A percentile compares a stretch with the other conserved stretches of the same genome.
Evolutionary conservation across 352 stramenopile species (phyloP).

Genomic region (Phytophthora sp.): DNA sequence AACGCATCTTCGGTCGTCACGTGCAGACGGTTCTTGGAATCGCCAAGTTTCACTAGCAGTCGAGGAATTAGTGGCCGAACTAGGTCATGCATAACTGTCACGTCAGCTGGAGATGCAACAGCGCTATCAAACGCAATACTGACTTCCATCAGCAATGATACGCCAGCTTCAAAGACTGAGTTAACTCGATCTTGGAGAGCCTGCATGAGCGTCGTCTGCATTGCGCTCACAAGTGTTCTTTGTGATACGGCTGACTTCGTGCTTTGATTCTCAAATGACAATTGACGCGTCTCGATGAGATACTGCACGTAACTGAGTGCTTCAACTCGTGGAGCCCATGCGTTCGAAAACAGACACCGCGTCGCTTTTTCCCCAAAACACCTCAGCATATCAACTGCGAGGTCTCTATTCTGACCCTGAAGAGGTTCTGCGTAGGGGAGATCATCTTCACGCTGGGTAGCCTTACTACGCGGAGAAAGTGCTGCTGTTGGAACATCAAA

Average conservation of each 20-base stretch:
- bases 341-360: slow-evolving; percentile 80
- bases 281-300: slow-evolving; percentile 58
- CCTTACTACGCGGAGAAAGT: slow-evolving; percentile 55
- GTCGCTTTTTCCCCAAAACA: slow-evolving; percentile 80
- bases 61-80: slow-evolving; percentile 72
- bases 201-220: slow-evolving; percentile 64
- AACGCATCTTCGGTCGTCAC: slow-evolving; percentile 79
- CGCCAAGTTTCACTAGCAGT: slow-evolving; percentile 75
- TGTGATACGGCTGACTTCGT: background rate
- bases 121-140: slow-evolving; percentile 58
- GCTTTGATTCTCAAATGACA: slow-evolving; percentile 45
- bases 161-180: slow-evolving; percentile 74
- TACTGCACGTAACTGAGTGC: slow-evolving; percentile 79
- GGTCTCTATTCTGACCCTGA: slow-evolving; percentile 62
- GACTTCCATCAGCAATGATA: slow-evolving; percentile 77
- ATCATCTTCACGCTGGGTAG: slow-evolving; percentile 70
- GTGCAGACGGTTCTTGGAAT: slow-evolving; percentile 75
- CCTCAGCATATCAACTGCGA: slow-evolving; percentile 43
- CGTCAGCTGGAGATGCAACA: slow-evolving; percentile 20
- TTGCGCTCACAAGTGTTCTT: slow-evolving; percentile 32
- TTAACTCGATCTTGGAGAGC: slow-evolving; percentile 82
- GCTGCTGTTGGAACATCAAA: slow-evolving; percentile 31
- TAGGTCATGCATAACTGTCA: slow-evolving; percentile 52
- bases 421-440: slow-evolving; percentile 82
- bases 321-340: slow-evolving; percentile 82